A percentile compares a stretch with the other conserved stretches of the same genome.
Evolutionary conservation across 2,329 filamentous ascomycete species (phyloP).

Genomic region (Trichoderma oligosporum): DNA sequence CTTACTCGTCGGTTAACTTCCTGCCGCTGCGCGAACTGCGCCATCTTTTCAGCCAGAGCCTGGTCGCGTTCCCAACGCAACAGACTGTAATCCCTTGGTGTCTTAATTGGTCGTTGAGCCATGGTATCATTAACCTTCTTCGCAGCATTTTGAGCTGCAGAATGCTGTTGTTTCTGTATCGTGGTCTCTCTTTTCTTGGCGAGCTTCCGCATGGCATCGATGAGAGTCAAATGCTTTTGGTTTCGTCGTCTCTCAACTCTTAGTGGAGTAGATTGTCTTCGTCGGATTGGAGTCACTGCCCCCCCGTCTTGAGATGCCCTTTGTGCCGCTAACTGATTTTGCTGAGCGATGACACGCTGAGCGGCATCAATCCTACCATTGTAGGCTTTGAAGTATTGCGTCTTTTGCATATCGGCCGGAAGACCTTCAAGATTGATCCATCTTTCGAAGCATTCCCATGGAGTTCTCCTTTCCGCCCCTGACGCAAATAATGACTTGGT

Average conservation of each 20-base stretch:
- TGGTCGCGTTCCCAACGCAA: conserved; percentile 85
- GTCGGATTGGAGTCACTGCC: conserved; percentile 43
- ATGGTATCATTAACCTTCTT: conserved; percentile 72
- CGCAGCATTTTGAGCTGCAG: conserved; percentile 69
- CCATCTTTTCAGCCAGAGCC: conserved; percentile 57
- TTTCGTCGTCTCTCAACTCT: conserved; percentile 83
- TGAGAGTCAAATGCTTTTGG: conserved; percentile 79
- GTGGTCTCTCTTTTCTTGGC: conserved; percentile 89
- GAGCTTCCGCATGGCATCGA: conserved; percentile 92
- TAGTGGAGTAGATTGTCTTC: conserved; percentile 73
- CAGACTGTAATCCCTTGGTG: conserved; percentile 85
- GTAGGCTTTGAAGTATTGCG: conserved; percentile 82
- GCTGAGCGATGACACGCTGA: conserved; percentile 51
- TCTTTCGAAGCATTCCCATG: conserved; percentile 98
- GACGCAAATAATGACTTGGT: conserved; percentile 75
- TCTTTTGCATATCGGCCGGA: conserved; percentile 90
- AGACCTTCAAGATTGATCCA: conserved; percentile 92
- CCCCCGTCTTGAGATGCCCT: conserved; percentile 45
- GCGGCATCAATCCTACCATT: conserved; percentile 58
- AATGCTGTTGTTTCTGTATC: conserved; percentile 84
- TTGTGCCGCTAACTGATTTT: conserved; percentile 49
- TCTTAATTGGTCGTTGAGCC: conserved; percentile 58
- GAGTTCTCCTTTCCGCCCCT: conserved; percentile 82
- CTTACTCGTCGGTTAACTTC: conserved; percentile 55
- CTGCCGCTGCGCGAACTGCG: conserved; percentile 55